A percentile compares a stretch with the other conserved stretches of the same genome.
Evolutionary conservation across 345 rosid genomes (phyloP).

Genomic region (Lepidium aucheri): DNA sequence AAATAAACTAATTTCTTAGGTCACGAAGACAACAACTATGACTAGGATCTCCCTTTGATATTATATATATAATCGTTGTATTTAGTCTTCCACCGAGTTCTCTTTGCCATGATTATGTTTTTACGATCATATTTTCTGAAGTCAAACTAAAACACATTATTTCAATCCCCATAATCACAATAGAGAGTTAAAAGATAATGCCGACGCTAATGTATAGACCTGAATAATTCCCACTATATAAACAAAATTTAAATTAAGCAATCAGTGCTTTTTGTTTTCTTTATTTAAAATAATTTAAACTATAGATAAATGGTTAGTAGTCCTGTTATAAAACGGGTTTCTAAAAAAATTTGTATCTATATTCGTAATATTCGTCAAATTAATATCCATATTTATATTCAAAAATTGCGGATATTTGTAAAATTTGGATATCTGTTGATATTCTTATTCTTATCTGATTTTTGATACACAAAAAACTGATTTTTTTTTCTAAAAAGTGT

Average conservation of each 20-base stretch:
- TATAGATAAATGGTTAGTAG: too few relatives aligned
- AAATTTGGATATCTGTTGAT: too few relatives aligned
- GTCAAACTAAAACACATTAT: slow-evolving; percentile 7
- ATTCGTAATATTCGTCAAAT: too few relatives aligned
- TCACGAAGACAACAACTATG: slow-evolving; percentile 19
- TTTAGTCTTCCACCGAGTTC: slow-evolving; percentile 20
- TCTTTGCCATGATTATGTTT: slow-evolving; percentile 25
- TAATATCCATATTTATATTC: too few relatives aligned
- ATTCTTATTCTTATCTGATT: too few relatives aligned
- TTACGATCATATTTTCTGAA: slow-evolving; percentile 3
- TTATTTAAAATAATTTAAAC: not conserved
- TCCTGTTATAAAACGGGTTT: too few relatives aligned
- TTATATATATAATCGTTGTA: slow-evolving; percentile 2
- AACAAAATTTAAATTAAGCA: not conserved
- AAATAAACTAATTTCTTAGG: slow-evolving; percentile 4
- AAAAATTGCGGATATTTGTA: too few relatives aligned
- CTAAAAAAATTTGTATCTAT: too few relatives aligned
- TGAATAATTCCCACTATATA: not conserved
- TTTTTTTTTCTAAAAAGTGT: too few relatives aligned
- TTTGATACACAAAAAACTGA: too few relatives aligned
- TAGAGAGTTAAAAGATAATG: not conserved
- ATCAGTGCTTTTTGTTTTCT: not conserved
- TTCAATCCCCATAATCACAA: not conserved
- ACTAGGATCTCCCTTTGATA: slow-evolving; percentile 15
- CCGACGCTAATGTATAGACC: not conserved